Evolutionary conservation across 768 basidiomycete species (phyloP), one percentile per base, ranked within the genome.

Genomic region (Myochromella boudieri): DNA sequence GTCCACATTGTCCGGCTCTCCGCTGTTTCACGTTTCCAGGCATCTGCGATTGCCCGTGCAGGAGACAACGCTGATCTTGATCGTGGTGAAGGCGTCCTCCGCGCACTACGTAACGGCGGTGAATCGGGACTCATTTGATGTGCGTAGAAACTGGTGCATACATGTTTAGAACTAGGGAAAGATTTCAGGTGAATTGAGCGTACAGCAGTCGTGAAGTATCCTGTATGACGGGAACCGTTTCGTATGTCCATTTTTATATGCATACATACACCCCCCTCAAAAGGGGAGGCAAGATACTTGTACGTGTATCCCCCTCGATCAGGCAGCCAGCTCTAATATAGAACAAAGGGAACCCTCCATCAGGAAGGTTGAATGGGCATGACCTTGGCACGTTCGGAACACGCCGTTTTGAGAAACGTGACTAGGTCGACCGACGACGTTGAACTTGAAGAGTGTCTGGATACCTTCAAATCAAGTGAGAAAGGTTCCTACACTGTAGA

Each of bases 31-130:
- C 70, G 66, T 59, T 74, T 77, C 86, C 86, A 87, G 44, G 81
- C 81, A 32, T 82, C 78, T 27, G 81, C 82, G 60, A 89, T 87
- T 22, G 78, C 75, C 52, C 82, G 78, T 3, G 80, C 78, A 28
- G 81, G 80, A 9, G 81, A 72, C 56, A 74, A 52, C 28, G 55
- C 51, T 47, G 66, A 55, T 44, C 62, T 67, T 33, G 66, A 53
- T 27, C 28, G 34, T 45, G 59, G 60, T 53, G 59, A 56, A 28
- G 57, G 51, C 40, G 59, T 62, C 63, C 68, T 64, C 55, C 64
- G 61, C 46, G 58, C 52, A 46, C 57, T 62, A 40, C 60, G 65
- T 57, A 65, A 62, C 55, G 69, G 60, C 53, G 69, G 65, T 64
- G 71, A 67, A 64, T 74, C 66, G 57, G 67, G 57, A 46, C 69